These are phyloP conservation scores for Helminthosporium solani DNA, from an alignment of 2,329 filamentous ascomycete genomes.

Conservation along the genomic window DNA sequence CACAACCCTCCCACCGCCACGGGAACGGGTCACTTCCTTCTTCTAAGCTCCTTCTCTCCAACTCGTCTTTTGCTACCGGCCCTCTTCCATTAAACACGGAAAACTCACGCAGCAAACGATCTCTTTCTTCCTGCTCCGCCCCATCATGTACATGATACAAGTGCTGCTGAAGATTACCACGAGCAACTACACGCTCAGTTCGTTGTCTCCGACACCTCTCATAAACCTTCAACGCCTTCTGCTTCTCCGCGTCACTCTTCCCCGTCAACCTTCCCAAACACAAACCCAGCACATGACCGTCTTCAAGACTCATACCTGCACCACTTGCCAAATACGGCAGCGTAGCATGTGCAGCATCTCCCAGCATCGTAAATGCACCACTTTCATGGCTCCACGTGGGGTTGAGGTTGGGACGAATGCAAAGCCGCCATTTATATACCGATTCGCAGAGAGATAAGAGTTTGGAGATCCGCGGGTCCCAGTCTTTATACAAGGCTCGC, in stretches of 20 bases:
- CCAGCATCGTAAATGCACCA: constrained; percentile 60
- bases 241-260: constrained; percentile 39
- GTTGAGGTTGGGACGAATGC: constrained; percentile 57
- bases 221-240: constrained; percentile 50
- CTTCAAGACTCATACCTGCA: constrained; percentile 63
- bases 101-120: constrained; percentile 38
- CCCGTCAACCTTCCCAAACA: constrained; percentile 53
- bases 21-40: constrained; percentile 37
- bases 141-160: constrained; percentile 64
- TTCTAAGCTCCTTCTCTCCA: constrained; percentile 20
- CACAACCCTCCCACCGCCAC: constrained; percentile 40
- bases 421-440: constrained; percentile 63
- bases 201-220: constrained; percentile 59
- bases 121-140: constrained; percentile 55
- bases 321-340: constrained; percentile 62
- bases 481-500: constrained; percentile 55
- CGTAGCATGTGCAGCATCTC: constrained; percentile 65
- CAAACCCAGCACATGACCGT: constrained; percentile 58
- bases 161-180: constrained; percentile 62
- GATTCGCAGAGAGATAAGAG: constrained; percentile 58
- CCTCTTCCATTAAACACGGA: constrained; percentile 31
- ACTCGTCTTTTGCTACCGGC: constrained; percentile 18
- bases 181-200: constrained; percentile 60
- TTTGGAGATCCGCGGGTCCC: constrained; percentile 59
- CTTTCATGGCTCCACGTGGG: constrained; percentile 57